phyloP scores from a whole-genome alignment of 495 filamentous ascomycete genomes.

The Penicillium malachiteum region DNA sequence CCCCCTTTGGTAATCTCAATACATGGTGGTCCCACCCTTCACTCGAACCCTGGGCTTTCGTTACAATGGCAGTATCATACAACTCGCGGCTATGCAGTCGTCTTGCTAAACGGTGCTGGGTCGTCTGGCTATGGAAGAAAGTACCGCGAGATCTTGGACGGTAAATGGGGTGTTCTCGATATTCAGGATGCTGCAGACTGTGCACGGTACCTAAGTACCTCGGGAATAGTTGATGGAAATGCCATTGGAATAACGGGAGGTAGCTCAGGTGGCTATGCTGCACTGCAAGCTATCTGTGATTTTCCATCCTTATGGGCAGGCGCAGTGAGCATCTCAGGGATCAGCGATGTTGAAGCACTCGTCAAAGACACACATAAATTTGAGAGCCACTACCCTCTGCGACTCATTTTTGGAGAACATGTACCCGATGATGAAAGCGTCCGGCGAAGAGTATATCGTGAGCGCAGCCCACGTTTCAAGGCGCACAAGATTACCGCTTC shows the following conservation, averaged over 20 bases:
- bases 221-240: slow-evolving; percentile 25
- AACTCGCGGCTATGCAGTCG: slow-evolving; percentile 44
- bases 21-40: slow-evolving; percentile 47
- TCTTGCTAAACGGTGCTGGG: slow-evolving; percentile 43
- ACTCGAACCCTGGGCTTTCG: slow-evolving; percentile 31
- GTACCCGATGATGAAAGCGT: slow-evolving; percentile 13
- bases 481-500: slow-evolving; percentile 39
- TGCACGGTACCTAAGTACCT: slow-evolving; percentile 29
- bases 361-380: slow-evolving; percentile 45
- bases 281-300: slow-evolving; percentile 31
- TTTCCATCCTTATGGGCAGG: slow-evolving; percentile 26
- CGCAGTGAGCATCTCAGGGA: slow-evolving; percentile 36
- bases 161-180: slow-evolving; percentile 33
- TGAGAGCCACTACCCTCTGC: slow-evolving; percentile 41
- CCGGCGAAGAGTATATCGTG: slow-evolving; percentile 32
- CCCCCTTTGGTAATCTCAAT: slow-evolving; percentile 43
- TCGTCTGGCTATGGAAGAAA: slow-evolving; percentile 40
- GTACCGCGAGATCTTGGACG: slow-evolving; percentile 37
- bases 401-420: slow-evolving; percentile 23
- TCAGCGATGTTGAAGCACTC: slow-evolving; percentile 34
- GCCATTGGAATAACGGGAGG: slow-evolving; percentile 40
- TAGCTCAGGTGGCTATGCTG: slow-evolving; percentile 45
- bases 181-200: slow-evolving; percentile 31
- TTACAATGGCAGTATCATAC: slow-evolving; percentile 43
- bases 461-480: slow-evolving; percentile 38